Evolutionary conservation across 768 basidiomycete genomes (phyloP).

Genomic region (Mycena pura): DNA sequence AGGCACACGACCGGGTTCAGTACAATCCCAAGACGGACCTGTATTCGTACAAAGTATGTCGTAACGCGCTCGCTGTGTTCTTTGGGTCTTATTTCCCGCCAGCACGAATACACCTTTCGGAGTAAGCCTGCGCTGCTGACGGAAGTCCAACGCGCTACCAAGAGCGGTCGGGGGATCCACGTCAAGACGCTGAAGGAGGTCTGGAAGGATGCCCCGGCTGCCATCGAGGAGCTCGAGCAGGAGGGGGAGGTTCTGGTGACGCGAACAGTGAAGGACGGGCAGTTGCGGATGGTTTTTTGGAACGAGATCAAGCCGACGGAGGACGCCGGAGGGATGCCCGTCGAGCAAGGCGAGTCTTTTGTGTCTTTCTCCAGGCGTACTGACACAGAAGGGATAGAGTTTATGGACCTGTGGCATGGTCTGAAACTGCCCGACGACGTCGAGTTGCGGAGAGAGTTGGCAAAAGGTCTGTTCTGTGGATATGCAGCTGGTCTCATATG

Average conservation of each 20-base stretch:
- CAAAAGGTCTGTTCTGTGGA: constrained; percentile 57
- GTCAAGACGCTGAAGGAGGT: constrained; percentile 87
- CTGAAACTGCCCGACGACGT: constrained; percentile 87
- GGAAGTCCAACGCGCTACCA: constrained; percentile 86
- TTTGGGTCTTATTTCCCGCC: background rate
- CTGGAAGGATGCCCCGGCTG: constrained; percentile 86
- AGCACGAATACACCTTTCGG: constrained; percentile 89
- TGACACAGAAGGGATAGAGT: constrained; percentile 59
- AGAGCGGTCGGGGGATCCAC: constrained; percentile 84
- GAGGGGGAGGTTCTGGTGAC: constrained; percentile 91
- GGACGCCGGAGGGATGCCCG: constrained; percentile 69
- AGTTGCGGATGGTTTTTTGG: constrained; percentile 87
- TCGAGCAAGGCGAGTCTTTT: constrained; percentile 74
- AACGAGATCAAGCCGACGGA: constrained; percentile 85
- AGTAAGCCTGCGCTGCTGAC: constrained; percentile 84
- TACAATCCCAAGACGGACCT: constrained; percentile 86
- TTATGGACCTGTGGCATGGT: constrained; percentile 85
- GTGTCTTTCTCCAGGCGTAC: constrained; percentile 14
- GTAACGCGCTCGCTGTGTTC: background rate
- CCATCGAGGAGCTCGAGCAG: constrained; percentile 89
- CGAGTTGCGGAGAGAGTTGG: constrained; percentile 78
- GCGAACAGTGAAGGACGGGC: constrained; percentile 81
- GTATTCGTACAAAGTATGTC: constrained; percentile 82
- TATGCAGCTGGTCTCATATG: constrained; percentile 7
- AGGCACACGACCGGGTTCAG: constrained; percentile 76